A percentile compares a stretch with the other conserved stretches of the same genome.
phyloP scores from a whole-genome alignment of 1,284 basidiomycete species.

The Ceratobasidium papillatum region DNA sequence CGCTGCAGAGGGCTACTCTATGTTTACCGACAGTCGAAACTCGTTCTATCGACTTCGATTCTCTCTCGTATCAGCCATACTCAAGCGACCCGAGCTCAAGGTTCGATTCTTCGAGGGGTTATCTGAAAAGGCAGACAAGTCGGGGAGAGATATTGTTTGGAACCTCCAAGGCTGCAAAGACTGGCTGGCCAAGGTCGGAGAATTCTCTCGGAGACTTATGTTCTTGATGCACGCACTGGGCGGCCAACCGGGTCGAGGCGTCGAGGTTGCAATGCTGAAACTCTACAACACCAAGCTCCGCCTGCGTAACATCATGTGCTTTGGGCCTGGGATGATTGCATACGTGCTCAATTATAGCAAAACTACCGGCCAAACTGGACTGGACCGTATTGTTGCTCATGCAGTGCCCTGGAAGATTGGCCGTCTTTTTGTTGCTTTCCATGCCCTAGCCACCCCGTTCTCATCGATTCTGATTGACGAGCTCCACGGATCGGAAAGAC shows the following conservation, averaged over 20 bases:
- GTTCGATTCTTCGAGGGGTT: neutral
- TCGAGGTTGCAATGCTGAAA: neutral
- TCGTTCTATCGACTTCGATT: neutral
- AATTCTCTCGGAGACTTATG: neutral
- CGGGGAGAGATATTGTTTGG: neutral
- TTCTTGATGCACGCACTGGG: neutral
- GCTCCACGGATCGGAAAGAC: neutral
- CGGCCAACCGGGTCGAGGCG: neutral
- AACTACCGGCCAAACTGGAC: neutral
- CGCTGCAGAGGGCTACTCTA: neutral
- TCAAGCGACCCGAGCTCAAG: neutral
- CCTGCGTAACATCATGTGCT: neutral
- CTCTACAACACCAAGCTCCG: neutral
- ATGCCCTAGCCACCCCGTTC: neutral
- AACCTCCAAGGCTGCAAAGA: neutral
- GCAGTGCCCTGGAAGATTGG: constrained; percentile 6
- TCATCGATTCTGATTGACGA: neutral
- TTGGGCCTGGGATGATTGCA: neutral
- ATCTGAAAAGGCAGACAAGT: neutral
- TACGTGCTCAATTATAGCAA: neutral
- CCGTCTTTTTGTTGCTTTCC: neutral
- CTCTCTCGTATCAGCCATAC: neutral
- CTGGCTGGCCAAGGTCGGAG: neutral
- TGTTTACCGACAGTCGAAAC: neutral
- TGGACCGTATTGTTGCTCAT: constrained; percentile 2